These are phyloP conservation scores for Diaporthe eres DNA, from an alignment of 2,329 filamentous ascomycete species.

Conservation along the genomic window DNA sequence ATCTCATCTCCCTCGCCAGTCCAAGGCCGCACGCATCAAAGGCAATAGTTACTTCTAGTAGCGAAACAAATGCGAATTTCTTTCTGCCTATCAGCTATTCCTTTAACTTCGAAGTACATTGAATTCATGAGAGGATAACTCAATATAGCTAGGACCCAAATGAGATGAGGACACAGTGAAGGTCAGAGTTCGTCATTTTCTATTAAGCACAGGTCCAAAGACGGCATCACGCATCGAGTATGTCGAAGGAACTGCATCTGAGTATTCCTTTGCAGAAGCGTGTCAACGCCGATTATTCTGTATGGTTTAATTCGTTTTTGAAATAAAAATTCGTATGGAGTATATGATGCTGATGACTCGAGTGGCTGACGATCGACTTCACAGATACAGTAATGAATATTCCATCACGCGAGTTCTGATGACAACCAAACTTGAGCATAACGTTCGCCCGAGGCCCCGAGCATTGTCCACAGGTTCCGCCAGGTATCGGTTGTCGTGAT, in stretches of 20 bases:
- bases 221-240: neutral
- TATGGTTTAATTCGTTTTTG: neutral
- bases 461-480: neutral
- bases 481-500: neutral
- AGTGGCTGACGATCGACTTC: neutral
- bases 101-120: neutral
- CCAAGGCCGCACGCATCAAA: neutral
- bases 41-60: neutral
- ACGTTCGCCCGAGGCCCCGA: too few relatives aligned
- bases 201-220: neutral
- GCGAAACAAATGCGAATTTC: neutral
- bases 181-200: neutral
- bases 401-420: neutral
- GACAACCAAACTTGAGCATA: neutral
- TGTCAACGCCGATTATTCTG: neutral
- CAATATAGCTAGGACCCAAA: neutral
- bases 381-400: neutral
- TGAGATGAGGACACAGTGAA: neutral
- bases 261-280: neutral
- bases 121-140: fast-evolving
- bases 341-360: neutral
- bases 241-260: neutral
- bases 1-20: neutral
- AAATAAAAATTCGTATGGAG: too few relatives aligned
- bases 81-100: neutral